Percentiles rank a stretch among this genome's conserved stretches.
Conservation (phyloP, 148 eudicot genomes). For the Vaccinium myrtillus region DNA sequence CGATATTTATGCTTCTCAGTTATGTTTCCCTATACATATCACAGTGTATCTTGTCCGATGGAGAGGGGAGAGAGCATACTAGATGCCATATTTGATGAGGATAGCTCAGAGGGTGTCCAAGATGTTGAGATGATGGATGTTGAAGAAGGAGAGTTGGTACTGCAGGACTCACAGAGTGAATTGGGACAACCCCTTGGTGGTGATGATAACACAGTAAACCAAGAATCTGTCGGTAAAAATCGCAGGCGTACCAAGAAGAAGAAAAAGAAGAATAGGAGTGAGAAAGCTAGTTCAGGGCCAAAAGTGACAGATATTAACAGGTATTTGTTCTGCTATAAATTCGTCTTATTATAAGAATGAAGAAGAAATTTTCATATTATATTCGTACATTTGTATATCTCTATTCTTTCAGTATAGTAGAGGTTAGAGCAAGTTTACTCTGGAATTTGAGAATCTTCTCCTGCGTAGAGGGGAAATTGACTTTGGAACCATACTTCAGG, state of each 20-base stretch:
- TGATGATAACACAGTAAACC: neutral
- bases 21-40: neutral
- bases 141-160: slow-evolving; percentile 75
- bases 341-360: neutral
- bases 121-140: slow-evolving; percentile 81
- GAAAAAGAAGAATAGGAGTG: neutral
- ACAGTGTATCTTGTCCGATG: slow-evolving; percentile 40
- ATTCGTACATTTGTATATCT: neutral
- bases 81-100: slow-evolving; percentile 52
- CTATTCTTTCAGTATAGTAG: neutral
- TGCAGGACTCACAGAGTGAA: slow-evolving; percentile 10
- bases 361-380: neutral
- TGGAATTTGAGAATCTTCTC: too few species aligned
- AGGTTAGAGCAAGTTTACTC: too few species aligned
- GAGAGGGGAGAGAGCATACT: slow-evolving; percentile 54
- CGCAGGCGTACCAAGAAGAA: neutral
- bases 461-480: too few species aligned
- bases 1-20: neutral
- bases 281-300: slow-evolving; percentile 1
- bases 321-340: neutral
- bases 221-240: neutral
- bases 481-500: too few species aligned
- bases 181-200: neutral
- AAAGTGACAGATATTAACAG: neutral
- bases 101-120: slow-evolving; percentile 41